phyloP scores from a whole-genome alignment of 2,329 filamentous ascomycete genomes.

The Sporothrix dimorphospora region DNA sequence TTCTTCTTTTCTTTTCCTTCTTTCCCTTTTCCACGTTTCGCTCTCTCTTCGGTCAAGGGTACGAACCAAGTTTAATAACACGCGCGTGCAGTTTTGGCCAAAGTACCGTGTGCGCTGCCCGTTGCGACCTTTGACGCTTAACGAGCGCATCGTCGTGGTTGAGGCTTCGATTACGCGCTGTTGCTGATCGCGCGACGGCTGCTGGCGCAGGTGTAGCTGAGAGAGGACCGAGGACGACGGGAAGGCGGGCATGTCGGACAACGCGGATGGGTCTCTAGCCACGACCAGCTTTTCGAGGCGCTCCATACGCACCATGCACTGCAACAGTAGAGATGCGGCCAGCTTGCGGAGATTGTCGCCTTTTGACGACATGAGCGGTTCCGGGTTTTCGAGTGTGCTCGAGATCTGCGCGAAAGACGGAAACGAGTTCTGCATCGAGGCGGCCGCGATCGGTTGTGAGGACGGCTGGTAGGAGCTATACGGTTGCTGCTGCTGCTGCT shows the following conservation, averaged over 20 bases:
- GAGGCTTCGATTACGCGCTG: slow-evolving; percentile 30
- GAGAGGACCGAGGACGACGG: slow-evolving; percentile 34
- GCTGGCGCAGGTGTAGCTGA: slow-evolving; percentile 35
- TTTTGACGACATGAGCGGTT: slow-evolving; percentile 32
- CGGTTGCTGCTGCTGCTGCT: background rate
- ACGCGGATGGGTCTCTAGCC: slow-evolving; percentile 41
- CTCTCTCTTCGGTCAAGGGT: background rate
- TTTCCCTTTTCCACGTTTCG: background rate
- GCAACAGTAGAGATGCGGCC: slow-evolving; percentile 45
- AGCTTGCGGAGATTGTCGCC: slow-evolving; percentile 37
- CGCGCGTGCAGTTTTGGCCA: slow-evolving; percentile 57
- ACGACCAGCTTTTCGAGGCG: slow-evolving; percentile 56
- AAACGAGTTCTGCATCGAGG: slow-evolving; percentile 10
- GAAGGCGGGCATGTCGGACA: slow-evolving; percentile 29
- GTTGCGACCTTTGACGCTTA: slow-evolving; percentile 54
- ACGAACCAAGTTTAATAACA: slow-evolving; percentile 57
- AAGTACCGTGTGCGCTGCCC: slow-evolving; percentile 55
- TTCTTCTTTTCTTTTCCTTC: background rate
- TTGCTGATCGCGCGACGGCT: slow-evolving; percentile 14
- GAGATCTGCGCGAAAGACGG: slow-evolving; percentile 24
- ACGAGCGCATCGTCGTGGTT: slow-evolving; percentile 51
- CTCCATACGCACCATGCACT: slow-evolving; percentile 55
- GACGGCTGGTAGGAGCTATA: background rate
- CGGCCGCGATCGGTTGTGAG: background rate
- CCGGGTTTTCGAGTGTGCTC: slow-evolving; percentile 20